Evolutionary conservation across 1,139 yeast genomes (phyloP).

Genomic region (Candida tropicalis): DNA sequence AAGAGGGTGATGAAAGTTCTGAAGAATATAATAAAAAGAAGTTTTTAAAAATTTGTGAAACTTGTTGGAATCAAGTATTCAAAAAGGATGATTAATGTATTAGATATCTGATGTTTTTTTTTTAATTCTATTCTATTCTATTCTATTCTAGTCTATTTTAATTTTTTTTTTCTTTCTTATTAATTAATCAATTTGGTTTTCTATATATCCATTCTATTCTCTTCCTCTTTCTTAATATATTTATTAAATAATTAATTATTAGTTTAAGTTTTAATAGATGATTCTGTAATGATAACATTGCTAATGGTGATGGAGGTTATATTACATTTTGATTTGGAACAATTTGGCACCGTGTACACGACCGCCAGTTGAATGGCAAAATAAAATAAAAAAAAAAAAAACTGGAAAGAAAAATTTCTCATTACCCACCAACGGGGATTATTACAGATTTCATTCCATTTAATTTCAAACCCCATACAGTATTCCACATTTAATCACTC

Average conservation of each 20-base stretch:
- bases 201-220: background rate
- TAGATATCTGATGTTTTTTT: background rate
- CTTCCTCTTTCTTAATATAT: background rate
- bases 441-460: too few relatives aligned
- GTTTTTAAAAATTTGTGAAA: slow-evolving; percentile 54
- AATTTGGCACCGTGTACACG: too few relatives aligned
- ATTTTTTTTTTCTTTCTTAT: background rate
- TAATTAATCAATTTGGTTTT: background rate
- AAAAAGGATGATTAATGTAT: slow-evolving; percentile 3
- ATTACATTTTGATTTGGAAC: too few relatives aligned
- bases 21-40: slow-evolving; percentile 21
- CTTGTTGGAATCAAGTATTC: slow-evolving; percentile 52
- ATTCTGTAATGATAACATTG: too few relatives aligned
- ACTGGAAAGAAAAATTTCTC: too few relatives aligned
- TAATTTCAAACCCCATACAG: slow-evolving; percentile 3
- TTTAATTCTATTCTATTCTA: background rate
- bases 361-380: too few relatives aligned
- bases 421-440: too few relatives aligned
- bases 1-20: background rate
- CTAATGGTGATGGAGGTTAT: too few relatives aligned
- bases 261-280: too few relatives aligned
- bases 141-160: background rate
- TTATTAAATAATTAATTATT: too few relatives aligned
- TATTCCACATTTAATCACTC: background rate
- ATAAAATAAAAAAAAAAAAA: too few relatives aligned